Conservation (phyloP, 352 stramenopile species). For the Pythium sukuiense region DNA sequence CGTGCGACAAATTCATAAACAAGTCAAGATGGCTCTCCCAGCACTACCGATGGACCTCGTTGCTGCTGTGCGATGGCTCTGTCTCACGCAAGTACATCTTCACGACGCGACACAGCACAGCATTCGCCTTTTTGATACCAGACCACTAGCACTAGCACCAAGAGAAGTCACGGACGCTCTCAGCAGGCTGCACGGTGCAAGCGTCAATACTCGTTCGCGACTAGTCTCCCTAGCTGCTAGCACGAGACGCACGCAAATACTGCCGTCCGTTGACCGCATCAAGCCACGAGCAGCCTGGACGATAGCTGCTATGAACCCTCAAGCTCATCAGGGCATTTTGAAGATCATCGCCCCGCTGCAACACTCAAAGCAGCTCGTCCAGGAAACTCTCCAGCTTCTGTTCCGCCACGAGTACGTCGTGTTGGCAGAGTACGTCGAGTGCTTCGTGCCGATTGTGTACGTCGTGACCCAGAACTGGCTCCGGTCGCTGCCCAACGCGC, state of each 20-base stretch:
- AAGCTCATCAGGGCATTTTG: not conserved
- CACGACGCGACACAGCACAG: not conserved
- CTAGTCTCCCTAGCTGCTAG: not conserved
- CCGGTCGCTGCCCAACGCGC: slow-evolving; percentile 21
- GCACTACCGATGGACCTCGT: not conserved
- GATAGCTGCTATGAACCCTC: not conserved
- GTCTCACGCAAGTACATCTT: not conserved
- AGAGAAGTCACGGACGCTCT: not conserved
- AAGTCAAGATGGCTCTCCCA: not conserved
- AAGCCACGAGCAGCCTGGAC: not conserved
- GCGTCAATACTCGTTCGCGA: not conserved
- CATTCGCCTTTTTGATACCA: slow-evolving; percentile 3
- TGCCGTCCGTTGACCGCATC: not conserved
- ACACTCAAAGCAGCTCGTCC: not conserved
- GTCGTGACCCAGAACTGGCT: slow-evolving; percentile 25
- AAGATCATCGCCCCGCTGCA: not conserved
- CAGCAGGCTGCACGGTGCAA: not conserved
- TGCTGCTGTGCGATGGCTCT: not conserved
- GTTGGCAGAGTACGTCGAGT: slow-evolving; percentile 35
- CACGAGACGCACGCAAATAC: not conserved
- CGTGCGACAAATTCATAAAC: not conserved
- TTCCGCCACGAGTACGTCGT: slow-evolving; percentile 35
- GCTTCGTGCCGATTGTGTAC: slow-evolving; percentile 30
- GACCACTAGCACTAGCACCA: not conserved
- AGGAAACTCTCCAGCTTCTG: slow-evolving; percentile 15